Base-by-base conservation (phyloP, 169 alveolate species). In the Plasmodium vinckei region DNA sequence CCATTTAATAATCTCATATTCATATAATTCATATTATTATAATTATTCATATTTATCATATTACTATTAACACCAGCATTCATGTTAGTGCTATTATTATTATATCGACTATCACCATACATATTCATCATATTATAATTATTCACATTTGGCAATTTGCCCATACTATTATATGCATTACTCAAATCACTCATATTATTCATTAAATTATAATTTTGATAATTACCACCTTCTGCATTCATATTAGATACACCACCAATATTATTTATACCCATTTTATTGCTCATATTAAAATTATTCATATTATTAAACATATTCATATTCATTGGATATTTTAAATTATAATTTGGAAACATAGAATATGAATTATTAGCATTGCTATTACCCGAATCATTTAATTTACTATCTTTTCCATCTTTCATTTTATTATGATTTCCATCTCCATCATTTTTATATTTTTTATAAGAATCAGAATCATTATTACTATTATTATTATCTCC, bases 291-390 rank as follows among this genome's bases (percentile, higher is more conserved):
- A 49, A 10, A 65, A 9, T 39, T 17, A 17, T 70, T 69, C 51
- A 54, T 53, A 47, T 49, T 54, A 10, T 70, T 70, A 47, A 67
- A 79, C 89, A 79, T 67, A 9, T 79, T 82, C 6, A 64, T 63
- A 67, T 64, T 64, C 72, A 79, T 54, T 44, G 79, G 82, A 46
- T 79, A 79, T 56, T 79, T 79, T 65, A 79, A 13, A 25, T 79
- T 79, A 59, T 67, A 79, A 67, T 79, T 79, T n/a, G 89, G 72
- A 27, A 67, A 79, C 46, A 79, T 33, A 10, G 46, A 17, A 33
- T 79, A 79, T 4, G 88, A 51, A 44, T 77, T 67, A 73, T 27
- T 59, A 25, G 44, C 44, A 46, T 33, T 59, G 33, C 57, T 42
- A 17, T 33, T 57, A 13, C 39, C 44, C 10, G 21, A 15, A 51